phyloP scores from a whole-genome alignment of 805 yeast genomes.

The Myxozyma vanderwaltii region DNA sequence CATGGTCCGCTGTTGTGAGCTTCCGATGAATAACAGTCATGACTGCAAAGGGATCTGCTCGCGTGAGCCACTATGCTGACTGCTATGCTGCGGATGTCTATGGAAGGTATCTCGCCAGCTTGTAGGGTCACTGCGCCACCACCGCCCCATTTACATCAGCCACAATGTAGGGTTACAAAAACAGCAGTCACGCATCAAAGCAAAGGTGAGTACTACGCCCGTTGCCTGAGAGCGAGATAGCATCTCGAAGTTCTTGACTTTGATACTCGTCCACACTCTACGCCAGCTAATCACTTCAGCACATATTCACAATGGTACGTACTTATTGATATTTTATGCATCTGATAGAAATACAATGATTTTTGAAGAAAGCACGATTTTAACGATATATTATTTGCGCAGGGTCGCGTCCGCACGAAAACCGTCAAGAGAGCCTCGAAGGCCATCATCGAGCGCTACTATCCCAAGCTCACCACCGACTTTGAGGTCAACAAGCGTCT shows the following conservation, averaged over 20 bases:
- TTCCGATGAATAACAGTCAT: conserved; percentile 47
- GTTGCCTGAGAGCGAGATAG: not conserved
- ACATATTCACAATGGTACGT: conserved; percentile 20
- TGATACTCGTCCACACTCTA: not conserved
- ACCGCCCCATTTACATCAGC: not conserved
- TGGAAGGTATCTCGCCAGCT: no score
- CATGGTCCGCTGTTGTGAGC: conserved; percentile 40
- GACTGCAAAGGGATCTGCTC: not conserved
- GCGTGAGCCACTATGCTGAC: not conserved
- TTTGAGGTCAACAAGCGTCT: conserved; percentile 99
- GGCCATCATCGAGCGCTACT: conserved; percentile 98
- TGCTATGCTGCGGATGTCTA: not conserved
- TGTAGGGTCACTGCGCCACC: conserved; percentile 7
- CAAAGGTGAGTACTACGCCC: not conserved
- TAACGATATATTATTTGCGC: no score
- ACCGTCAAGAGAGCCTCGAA: conserved; percentile 99
- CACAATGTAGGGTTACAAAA: conserved; percentile 3
- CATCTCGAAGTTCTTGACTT: conserved; percentile 4
- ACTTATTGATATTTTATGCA: not conserved
- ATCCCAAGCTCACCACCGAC: conserved; percentile 99
- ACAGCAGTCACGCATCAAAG: conserved; percentile 21
- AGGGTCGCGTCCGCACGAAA: conserved; percentile 99
- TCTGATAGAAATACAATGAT: not conserved
- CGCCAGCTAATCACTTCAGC: conserved; percentile 1
- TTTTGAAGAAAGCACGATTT: not conserved